phyloP scores from a whole-genome alignment of 352 stramenopile genomes.

The Phytopythium vexans region DNA sequence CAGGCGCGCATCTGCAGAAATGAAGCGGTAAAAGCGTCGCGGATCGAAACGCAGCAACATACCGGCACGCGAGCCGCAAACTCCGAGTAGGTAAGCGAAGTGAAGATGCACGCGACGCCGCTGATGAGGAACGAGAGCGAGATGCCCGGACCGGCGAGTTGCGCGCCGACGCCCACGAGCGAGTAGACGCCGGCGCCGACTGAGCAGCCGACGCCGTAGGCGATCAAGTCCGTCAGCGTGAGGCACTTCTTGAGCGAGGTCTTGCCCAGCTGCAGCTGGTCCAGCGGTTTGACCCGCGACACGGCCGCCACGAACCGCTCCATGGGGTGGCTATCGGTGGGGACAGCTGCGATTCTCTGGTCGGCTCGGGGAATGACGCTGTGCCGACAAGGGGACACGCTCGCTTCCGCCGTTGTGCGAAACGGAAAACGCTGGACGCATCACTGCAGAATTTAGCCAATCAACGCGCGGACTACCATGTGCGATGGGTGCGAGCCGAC shows the following conservation, averaged over 20 bases:
- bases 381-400: too few relatives aligned
- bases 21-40: too few relatives aligned
- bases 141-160: conserved; percentile 84
- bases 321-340: conserved; percentile 20
- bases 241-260: conserved; percentile 60
- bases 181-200: conserved; percentile 93
- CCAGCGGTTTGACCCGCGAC: conserved; percentile 67
- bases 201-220: conserved; percentile 90
- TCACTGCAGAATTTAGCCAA: too few relatives aligned
- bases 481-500: too few relatives aligned
- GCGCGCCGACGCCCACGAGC: conserved; percentile 80
- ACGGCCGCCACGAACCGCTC: conserved; percentile 52
- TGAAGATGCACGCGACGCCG: conserved; percentile 88
- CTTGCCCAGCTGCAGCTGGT: conserved; percentile 35
- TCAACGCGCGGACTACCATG: too few relatives aligned
- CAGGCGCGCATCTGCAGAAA: too few relatives aligned
- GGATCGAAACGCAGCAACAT: conserved; percentile 9
- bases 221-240: conserved; percentile 72
- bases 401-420: too few relatives aligned
- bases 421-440: too few relatives aligned
- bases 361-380: too few relatives aligned
- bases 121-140: conserved; percentile 90
- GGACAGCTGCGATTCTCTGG: background rate
- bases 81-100: conserved; percentile 89
- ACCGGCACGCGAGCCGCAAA: conserved; percentile 84